Evolutionary conservation across 352 stramenopile species (phyloP).

Genomic region (Peronospora belbahrii): DNA sequence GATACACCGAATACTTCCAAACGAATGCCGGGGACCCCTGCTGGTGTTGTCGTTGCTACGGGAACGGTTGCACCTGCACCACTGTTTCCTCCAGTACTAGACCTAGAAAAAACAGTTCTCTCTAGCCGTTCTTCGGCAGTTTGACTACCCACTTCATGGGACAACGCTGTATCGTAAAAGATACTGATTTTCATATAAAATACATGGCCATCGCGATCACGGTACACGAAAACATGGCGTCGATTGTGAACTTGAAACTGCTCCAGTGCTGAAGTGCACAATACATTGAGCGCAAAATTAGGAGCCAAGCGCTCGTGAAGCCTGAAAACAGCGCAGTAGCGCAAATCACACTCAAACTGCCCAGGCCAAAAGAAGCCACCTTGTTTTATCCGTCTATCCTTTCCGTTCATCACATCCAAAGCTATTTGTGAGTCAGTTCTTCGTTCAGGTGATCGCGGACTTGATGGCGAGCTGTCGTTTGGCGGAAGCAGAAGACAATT

Average conservation of each 20-base stretch:
- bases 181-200: slow-evolving; percentile 88
- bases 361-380: slow-evolving; percentile 75
- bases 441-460: slow-evolving; percentile 34
- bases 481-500: slow-evolving; percentile 61
- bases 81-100: slow-evolving; percentile 21
- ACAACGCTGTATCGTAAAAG: slow-evolving; percentile 23
- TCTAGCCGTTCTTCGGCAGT: slow-evolving; percentile 24
- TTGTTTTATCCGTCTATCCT: slow-evolving; percentile 15
- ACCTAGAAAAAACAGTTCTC: slow-evolving; percentile 10
- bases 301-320: slow-evolving; percentile 74
- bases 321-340: slow-evolving; percentile 73
- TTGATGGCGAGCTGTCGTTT: slow-evolving; percentile 25
- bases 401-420: slow-evolving; percentile 16
- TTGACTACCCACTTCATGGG: slow-evolving; percentile 3
- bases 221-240: slow-evolving; percentile 82
- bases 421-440: slow-evolving; percentile 22
- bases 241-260: slow-evolving; percentile 88
- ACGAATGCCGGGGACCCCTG: slow-evolving; percentile 40
- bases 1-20: slow-evolving; percentile 83
- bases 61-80: slow-evolving; percentile 7
- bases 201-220: slow-evolving; percentile 74
- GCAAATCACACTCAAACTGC: slow-evolving; percentile 78
- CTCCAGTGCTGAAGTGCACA: slow-evolving; percentile 79
- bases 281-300: slow-evolving; percentile 70
- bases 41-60: slow-evolving; percentile 5